Evolutionary conservation across 495 filamentous ascomycete genomes (phyloP), one percentile per base, ranked within the genome.

Genomic region (Chaetomium fimeti): DNA sequence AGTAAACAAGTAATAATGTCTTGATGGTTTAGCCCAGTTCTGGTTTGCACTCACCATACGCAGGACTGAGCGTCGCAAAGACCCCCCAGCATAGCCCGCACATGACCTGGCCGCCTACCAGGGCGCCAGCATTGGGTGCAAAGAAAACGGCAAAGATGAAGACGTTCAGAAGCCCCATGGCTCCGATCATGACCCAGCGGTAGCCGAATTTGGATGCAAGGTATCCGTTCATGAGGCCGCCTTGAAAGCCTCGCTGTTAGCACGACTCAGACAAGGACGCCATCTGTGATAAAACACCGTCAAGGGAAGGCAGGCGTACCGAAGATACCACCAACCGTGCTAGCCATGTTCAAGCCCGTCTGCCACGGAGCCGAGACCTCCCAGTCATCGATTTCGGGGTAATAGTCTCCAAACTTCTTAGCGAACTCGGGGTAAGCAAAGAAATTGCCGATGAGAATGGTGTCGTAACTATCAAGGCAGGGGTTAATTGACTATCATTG

Each of bases 31-130:
- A 28, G 25, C 2, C 25, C 5, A 2, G 0, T 5, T 6, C 54
- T 0, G 22, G 54, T 57, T 57, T 25, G 29, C 4, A 47, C 54
- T 42, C n/a, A 57, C 54, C 54, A 57, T 57, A 57, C n/a, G 54
- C 32, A 27, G 54, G 54, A 42, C 54, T 25, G 7, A 57, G 32
- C 0, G 54, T 57, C 22, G 54, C 54, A 27, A 57, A 57, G 54
- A 57, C 54, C 25, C 52, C 54, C 54, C 54, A 57, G 54, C 32
- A 42, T 5, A 57, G 54, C 11, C 54, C 52, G 52, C 52, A 55
- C 16, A 55, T 6, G 52, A 55, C 36, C 52, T 55, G 52, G 28
- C 28, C 52, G 52, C 52, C 52, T 8, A 55, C 52, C 28, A 55
- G 13, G 7, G 28, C 28, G 15, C 28, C 52, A n/a, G 52, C 52